These are phyloP conservation scores for Hypoxylon trugodes DNA, from an alignment of 495 filamentous ascomycete genomes.

Conservation along the genomic window DNA sequence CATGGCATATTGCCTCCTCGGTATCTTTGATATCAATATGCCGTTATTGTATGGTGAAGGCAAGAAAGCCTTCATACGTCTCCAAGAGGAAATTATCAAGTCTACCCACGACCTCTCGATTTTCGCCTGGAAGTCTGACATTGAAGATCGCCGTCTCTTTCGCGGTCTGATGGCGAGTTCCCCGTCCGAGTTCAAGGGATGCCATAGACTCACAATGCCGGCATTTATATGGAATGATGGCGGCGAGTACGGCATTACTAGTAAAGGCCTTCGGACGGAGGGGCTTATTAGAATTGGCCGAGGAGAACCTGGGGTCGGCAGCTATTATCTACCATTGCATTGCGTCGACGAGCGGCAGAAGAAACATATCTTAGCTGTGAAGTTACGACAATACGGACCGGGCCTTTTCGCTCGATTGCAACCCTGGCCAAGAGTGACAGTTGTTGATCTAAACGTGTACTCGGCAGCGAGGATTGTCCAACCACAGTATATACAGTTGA, in stretches of 20 bases:
- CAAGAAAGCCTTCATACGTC: slow-evolving; percentile 39
- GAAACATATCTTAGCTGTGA: slow-evolving; percentile 32
- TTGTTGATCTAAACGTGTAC: slow-evolving; percentile 30
- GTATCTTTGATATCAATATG: slow-evolving; percentile 45
- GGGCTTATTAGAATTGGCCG: slow-evolving; percentile 25
- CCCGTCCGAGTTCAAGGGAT: slow-evolving; percentile 31
- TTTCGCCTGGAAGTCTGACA: slow-evolving; percentile 34
- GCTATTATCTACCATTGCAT: slow-evolving; percentile 31
- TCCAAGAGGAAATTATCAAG: slow-evolving; percentile 41
- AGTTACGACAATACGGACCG: slow-evolving; percentile 30
- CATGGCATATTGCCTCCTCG: slow-evolving; percentile 44
- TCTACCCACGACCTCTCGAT: slow-evolving; percentile 36
- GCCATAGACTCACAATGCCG: slow-evolving; percentile 30
- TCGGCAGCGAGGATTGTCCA: slow-evolving; percentile 22
- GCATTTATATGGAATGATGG: slow-evolving; percentile 33
- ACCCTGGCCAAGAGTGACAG: slow-evolving; percentile 25
- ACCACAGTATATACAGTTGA: slow-evolving; percentile 36
- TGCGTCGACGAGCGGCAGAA: slow-evolving; percentile 32
- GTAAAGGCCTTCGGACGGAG: slow-evolving; percentile 29
- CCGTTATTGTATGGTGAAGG: slow-evolving; percentile 46
- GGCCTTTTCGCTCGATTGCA: slow-evolving; percentile 30
- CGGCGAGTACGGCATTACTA: slow-evolving; percentile 34
- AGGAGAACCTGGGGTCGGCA: slow-evolving; percentile 16
- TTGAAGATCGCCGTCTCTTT: slow-evolving; percentile 19
- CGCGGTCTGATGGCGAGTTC: slow-evolving; percentile 31